Percentiles rank a stretch among this genome's conserved stretches.
phyloP scores from a whole-genome alignment of 805 yeast genomes.

The Hanseniaspora singularis region DNA sequence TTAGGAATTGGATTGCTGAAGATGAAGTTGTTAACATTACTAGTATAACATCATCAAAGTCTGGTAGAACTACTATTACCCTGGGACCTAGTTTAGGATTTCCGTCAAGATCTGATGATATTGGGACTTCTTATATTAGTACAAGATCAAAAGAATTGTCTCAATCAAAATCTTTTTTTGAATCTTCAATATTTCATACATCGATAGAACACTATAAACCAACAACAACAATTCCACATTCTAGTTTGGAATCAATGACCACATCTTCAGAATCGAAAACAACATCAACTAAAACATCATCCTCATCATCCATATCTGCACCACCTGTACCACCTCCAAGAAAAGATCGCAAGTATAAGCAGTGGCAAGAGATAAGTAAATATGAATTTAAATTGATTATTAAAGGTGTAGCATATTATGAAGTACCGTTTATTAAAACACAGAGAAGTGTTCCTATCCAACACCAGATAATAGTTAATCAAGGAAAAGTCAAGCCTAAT shows the following conservation, averaged over 20 bases:
- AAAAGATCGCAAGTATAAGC: conserved; percentile 27
- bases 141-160: background rate
- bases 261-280: no score
- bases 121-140: background rate
- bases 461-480: conserved; percentile 46
- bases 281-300: background rate
- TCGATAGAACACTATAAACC: no score
- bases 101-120: background rate
- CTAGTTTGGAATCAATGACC: background rate
- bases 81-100: background rate
- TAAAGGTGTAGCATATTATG: conserved; percentile 70
- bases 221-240: no score
- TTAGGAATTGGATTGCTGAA: conserved; percentile 14
- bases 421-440: conserved; percentile 49
- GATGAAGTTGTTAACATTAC: no score
- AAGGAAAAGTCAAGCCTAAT: conserved; percentile 25
- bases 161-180: background rate
- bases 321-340: conserved; percentile 7
- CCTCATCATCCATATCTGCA: background rate
- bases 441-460: conserved; percentile 51
- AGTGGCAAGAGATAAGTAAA: conserved; percentile 64
- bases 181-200: no score
- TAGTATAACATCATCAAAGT: no score
- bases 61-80: background rate
- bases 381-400: conserved; percentile 79